These are phyloP conservation scores for Nannizzia gypsea DNA, from an alignment of 2,329 filamentous ascomycete species.

Conservation along the genomic window DNA sequence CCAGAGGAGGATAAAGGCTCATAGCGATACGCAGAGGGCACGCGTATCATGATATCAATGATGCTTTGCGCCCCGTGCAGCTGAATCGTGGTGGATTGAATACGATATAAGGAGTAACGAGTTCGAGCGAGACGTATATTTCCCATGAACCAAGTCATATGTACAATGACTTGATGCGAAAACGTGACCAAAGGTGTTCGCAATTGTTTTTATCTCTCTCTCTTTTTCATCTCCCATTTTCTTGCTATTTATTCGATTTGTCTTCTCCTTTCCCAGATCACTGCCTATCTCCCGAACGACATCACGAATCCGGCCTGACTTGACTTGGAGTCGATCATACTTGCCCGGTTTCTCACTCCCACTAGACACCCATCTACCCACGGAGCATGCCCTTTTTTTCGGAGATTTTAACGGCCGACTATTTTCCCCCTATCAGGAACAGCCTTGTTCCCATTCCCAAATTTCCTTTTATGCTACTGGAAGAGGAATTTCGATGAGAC, in stretches of 20 bases:
- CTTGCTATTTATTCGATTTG: not conserved
- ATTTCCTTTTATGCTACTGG: conserved; percentile 2
- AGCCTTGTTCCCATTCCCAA: not conserved
- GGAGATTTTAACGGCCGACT: conserved; percentile 1
- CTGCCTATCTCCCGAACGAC: not conserved
- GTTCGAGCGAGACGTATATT: not conserved
- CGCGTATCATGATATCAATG: not conserved
- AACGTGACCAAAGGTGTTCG: not conserved
- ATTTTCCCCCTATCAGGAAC: not conserved
- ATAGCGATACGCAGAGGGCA: not conserved
- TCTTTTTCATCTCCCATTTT: not conserved
- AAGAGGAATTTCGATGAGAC: conserved; percentile 1
- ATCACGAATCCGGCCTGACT: not conserved
- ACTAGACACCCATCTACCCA: not conserved
- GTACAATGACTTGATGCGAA: not conserved
- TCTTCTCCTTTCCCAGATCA: not conserved
- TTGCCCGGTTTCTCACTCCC: not conserved
- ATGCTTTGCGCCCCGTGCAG: not conserved
- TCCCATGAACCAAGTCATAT: not conserved
- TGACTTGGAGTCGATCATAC: not conserved
- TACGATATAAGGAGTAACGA: conserved; percentile 4
- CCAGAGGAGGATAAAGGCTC: not conserved
- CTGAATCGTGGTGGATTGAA: not conserved
- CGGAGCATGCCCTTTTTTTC: not conserved
- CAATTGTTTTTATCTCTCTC: not conserved